Base-by-base conservation (phyloP, 495 filamentous ascomycete species). In the Aspergillus hancockii region DNA sequence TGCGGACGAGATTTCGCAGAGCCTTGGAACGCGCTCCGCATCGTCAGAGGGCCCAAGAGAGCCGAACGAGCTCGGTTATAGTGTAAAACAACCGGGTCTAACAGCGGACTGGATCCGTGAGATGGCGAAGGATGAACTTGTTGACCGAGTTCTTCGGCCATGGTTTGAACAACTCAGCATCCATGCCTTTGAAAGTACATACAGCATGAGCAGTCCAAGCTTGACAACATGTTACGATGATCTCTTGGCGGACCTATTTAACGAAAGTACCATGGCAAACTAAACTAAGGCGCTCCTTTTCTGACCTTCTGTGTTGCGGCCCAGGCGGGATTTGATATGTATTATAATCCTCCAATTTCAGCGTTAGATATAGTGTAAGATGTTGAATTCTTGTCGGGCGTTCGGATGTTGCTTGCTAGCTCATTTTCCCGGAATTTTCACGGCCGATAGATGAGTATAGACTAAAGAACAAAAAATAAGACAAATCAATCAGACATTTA, bases 101-200 rank as follows among this genome's bases (percentile, higher is more conserved):
- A 73, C 71, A 32, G 75, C 75, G 18, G 72, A 78, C 57, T 70
- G 67, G 52, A 77, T 77, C 53, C 71, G 78, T 41, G 71, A 79
- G 60, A 73, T 76, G 8, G 71, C 85, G 60, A 87, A 84, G 69
- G 88, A 91, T 63, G 85, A 91, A 71, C 75, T 93, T 59, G 82
- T 90, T 28, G 83, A 84, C 52, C 84, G 88, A 64, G 82, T 97
- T 34, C 71, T 98, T 58, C 81, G 88, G 62, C 94, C 95, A 0
- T 98, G 96, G 78, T 91, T 98, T 63, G 88, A 88, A 41, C 88
- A 93, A 60, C 75, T 98, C 58, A 96, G 92, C 65, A 96, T 98
- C 52, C 90, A 86, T 67, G 88, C 89, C 8, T 98, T 95, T 72
- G 95, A 98, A 75, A 87, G 85, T 25, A 95, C 90, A 45, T 98